Percentiles rank a stretch among this genome's conserved stretches.
Conservation (phyloP, 345 rosid genomes). For the Dipteronia dyeriana region DNA sequence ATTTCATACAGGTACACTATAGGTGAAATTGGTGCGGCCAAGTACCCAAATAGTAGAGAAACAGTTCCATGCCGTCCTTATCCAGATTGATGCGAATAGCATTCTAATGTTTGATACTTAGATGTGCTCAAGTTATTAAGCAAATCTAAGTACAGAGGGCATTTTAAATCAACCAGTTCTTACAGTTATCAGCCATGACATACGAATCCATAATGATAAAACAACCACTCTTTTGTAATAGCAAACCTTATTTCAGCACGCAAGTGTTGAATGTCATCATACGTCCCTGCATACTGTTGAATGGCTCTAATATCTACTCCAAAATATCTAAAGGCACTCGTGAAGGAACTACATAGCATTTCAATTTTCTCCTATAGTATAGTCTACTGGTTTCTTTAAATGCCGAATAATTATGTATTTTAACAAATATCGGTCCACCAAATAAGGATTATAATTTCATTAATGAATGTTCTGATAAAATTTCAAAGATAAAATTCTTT, state of each 20-base stretch:
- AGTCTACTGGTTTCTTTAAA: not conserved
- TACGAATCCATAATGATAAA: conserved; percentile 14
- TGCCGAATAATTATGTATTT: conserved; percentile 5
- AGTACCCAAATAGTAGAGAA: conserved; percentile 3
- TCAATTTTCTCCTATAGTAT: conserved; percentile 3
- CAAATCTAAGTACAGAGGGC: not conserved
- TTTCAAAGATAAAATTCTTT: conserved; percentile 12
- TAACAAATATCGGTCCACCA: not conserved
- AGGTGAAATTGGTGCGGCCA: not conserved
- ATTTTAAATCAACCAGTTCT: not conserved
- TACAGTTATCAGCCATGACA: not conserved
- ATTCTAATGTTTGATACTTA: not conserved
- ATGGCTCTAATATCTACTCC: conserved; percentile 86
- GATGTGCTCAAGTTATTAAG: not conserved
- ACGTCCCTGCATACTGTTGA: conserved; percentile 59
- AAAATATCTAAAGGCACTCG: conserved; percentile 66
- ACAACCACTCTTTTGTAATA: conserved; percentile 8
- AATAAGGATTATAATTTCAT: not conserved
- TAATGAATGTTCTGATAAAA: conserved; percentile 14
- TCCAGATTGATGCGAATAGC: not conserved
- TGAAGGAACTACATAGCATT: conserved; percentile 37
- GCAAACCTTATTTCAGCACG: conserved; percentile 86
- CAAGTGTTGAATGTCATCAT: conserved; percentile 66
- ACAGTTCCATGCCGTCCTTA: not conserved
- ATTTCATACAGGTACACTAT: not conserved